Evolutionary conservation across 2,329 filamentous ascomycete species (phyloP).

Genomic region (Aulographum hederae): DNA sequence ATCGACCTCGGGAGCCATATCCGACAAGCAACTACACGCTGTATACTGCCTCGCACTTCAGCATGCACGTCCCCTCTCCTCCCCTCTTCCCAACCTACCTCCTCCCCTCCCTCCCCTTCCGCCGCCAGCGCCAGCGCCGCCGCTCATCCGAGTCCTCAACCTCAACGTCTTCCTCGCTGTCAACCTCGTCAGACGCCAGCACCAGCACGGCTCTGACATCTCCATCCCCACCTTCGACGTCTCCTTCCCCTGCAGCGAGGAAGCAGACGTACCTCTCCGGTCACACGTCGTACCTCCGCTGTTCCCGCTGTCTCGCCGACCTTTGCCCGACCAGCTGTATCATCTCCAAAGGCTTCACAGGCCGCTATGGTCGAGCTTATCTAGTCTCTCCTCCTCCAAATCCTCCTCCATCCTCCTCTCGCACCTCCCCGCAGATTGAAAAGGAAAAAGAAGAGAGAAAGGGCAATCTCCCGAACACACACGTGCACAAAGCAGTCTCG

Average conservation of each 20-base stretch:
- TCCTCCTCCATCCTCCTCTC: constrained; percentile 12
- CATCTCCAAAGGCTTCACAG: constrained; percentile 46
- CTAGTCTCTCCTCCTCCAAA: constrained; percentile 33
- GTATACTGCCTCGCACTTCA: too few species aligned
- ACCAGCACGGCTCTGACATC: constrained; percentile 2
- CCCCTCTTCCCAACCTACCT: constrained; percentile 32
- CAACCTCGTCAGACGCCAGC: constrained; percentile 6
- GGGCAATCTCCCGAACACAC: constrained; percentile 36
- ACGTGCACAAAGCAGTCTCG: constrained; percentile 35
- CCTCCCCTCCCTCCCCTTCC: constrained; percentile 28
- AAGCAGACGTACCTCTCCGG: constrained; percentile 22
- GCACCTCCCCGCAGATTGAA: constrained; percentile 8
- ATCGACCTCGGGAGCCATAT: too few species aligned
- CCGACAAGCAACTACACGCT: too few species aligned
- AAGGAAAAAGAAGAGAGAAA: constrained; percentile 12
- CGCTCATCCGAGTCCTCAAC: constrained; percentile 14
- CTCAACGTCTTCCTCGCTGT: constrained; percentile 6
- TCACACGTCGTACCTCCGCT: constrained; percentile 37
- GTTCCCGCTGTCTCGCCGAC: constrained; percentile 39
- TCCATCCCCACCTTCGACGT: constrained; percentile 5
- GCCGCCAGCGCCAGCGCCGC: constrained; percentile 19
- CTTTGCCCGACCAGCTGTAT: constrained; percentile 40
- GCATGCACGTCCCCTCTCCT: too few species aligned
- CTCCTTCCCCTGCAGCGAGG: constrained; percentile 4
- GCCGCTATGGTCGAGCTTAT: constrained; percentile 45